Percentiles rank a stretch among this genome's conserved stretches.
Evolutionary conservation across 2,329 filamentous ascomycete species (phyloP).

Genomic region (Sporothrix luriei): DNA sequence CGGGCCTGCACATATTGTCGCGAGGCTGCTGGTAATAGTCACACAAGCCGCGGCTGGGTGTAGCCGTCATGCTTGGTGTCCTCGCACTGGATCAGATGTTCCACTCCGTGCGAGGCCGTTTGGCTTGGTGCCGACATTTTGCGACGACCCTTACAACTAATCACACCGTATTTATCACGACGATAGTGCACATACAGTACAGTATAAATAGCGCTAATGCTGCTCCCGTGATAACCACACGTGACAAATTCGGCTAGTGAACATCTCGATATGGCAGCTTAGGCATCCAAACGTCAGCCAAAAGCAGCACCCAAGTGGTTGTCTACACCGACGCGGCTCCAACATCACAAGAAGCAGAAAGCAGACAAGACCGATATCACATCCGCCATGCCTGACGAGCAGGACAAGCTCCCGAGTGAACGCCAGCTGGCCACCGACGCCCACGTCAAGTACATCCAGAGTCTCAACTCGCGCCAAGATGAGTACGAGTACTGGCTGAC

Average conservation of each 20-base stretch:
- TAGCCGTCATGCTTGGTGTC: too few relatives aligned
- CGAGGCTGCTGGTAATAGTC: background rate
- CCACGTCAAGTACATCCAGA: conserved; percentile 92
- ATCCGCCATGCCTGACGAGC: conserved; percentile 42
- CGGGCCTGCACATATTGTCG: background rate
- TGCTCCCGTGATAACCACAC: background rate
- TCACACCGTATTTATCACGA: too few relatives aligned
- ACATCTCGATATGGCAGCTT: background rate
- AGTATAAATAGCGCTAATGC: too few relatives aligned
- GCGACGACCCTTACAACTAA: too few relatives aligned
- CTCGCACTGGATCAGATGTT: too few relatives aligned
- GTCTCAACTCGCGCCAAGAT: conserved; percentile 86
- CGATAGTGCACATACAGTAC: too few relatives aligned
- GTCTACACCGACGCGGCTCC: background rate
- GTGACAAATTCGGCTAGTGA: conserved; percentile 1
- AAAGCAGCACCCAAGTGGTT: background rate
- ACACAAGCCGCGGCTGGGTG: too few relatives aligned
- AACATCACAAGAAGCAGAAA: background rate
- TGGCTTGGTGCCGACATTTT: too few relatives aligned
- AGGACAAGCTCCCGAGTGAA: conserved; percentile 44
- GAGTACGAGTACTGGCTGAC: conserved; percentile 98
- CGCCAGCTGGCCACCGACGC: conserved; percentile 55
- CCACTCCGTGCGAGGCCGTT: too few relatives aligned
- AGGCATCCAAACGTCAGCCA: conserved; percentile 20
- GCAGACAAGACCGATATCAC: background rate